Base-by-base conservation (phyloP, 2,329 filamentous ascomycete genomes). In the Fusarium sp. region DNA sequence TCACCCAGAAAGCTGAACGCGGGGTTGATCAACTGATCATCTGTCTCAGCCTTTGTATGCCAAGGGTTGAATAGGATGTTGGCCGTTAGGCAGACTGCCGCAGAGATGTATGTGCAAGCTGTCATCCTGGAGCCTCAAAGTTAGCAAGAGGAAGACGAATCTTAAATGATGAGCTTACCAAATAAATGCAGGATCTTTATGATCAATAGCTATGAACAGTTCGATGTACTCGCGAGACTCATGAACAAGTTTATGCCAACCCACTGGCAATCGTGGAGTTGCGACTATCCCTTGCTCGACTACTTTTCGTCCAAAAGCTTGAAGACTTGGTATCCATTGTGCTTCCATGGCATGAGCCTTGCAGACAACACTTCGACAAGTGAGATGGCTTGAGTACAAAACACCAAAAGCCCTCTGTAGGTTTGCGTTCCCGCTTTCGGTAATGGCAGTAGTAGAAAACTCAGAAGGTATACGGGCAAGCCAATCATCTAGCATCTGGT, bases 351-450 rank as follows among this genome's bases (percentile, higher is more conserved):
- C 24, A 41, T 69, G 47, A 12, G 42, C 64, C 6, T 52, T 41
- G 28, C 41, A 66, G 6, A 69, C 20, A 2, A 50, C 17, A 3
- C 47, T 54, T 3, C 57, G 45, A 11, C 63, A 74, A 2, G 47
- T 30, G 2, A 75, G 57, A 22, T 51, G 59, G 8, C 48, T 68
- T 0, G 71, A 59, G 42, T 74, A 72, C 4, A 75, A 44, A 15
- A 72, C 51, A 2, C 51, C 62, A 30, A 72, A 68, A 0, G 42
- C 52, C 20, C 65, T 36, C 9, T 32, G 51, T 6, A 45, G 5
- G 9, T 60, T 22, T 1, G 18, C 5, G 4, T 42, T 47, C 5
- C 28, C 39, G 4, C 39, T 20, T 26, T n/a, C 9, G 2, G 45
- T 15, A 11, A 67, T 26, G 3, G 34, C 10, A 14, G 6, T 20